Percentiles rank a stretch among this genome's conserved stretches.
Conservation (phyloP, 306 rosid genomes). For the Lathyrus oleraceus region DNA sequence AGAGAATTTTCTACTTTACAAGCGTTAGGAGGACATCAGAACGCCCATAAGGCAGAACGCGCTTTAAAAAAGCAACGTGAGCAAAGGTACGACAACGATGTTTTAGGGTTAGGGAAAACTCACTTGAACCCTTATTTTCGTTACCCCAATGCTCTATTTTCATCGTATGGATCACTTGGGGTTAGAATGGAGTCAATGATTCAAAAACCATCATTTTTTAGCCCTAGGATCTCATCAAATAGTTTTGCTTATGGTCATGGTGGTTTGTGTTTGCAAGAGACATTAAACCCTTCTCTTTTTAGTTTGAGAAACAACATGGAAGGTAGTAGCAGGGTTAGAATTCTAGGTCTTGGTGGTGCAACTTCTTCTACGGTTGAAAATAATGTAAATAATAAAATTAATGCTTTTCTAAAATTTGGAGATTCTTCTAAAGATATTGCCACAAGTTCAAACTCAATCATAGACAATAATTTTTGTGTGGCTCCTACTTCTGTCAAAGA, state of each 20-base stretch:
- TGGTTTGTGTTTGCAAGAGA: neutral
- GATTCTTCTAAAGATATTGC: neutral
- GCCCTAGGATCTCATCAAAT: neutral
- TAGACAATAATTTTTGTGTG: neutral
- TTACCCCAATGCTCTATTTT: constrained; percentile 18
- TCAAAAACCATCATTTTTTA: constrained; percentile 50
- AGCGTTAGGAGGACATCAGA: constrained; percentile 83
- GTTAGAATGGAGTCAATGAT: constrained; percentile 60
- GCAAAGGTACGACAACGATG: constrained; percentile 39
- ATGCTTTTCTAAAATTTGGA: neutral
- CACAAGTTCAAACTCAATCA: neutral
- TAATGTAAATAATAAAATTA: neutral
- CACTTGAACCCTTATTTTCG: constrained; percentile 38
- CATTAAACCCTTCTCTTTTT: neutral
- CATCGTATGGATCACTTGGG: constrained; percentile 42
- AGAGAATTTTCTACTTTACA: constrained; percentile 69
- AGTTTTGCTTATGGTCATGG: constrained; percentile 26
- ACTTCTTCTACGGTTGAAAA: neutral
- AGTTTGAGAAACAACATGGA: neutral
- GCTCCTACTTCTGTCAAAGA: neutral
- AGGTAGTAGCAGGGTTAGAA: neutral
- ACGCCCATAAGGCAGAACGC: constrained; percentile 74
- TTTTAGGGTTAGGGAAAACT: constrained; percentile 22
- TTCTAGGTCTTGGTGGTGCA: neutral
- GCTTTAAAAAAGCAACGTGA: constrained; percentile 59